phyloP scores from a whole-genome alignment of 1,284 basidiomycete species.

The Trichosporon faecale region DNA sequence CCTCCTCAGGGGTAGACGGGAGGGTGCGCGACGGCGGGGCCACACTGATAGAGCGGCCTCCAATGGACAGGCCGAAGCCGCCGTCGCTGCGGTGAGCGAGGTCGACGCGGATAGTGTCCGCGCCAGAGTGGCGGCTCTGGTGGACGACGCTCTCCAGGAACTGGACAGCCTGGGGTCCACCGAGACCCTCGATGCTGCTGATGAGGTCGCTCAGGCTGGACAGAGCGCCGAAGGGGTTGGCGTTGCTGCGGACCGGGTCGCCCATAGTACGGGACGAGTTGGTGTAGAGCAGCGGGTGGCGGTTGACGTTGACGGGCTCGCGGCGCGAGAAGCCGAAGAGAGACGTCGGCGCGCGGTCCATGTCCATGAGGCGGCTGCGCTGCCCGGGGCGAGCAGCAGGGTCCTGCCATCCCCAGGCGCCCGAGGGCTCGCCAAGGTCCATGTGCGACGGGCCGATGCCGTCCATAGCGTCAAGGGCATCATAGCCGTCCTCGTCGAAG shows the following conservation, averaged over 20 bases:
- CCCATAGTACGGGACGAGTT: slow-evolving; percentile 23
- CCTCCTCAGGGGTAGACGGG: slow-evolving; percentile 19
- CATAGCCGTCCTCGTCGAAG: slow-evolving; percentile 27
- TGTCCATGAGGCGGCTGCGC: slow-evolving; percentile 15
- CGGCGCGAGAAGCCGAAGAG: slow-evolving; percentile 27
- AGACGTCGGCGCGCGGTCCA: slow-evolving; percentile 26
- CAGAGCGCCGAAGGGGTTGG: slow-evolving; percentile 53
- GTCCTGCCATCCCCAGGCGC: slow-evolving; percentile 40
- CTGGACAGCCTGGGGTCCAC: slow-evolving; percentile 76
- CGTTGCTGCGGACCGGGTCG: slow-evolving; percentile 2
- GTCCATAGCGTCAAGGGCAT: slow-evolving; percentile 16
- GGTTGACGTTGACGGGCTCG: slow-evolving; percentile 60
- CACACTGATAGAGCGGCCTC: slow-evolving; percentile 51
- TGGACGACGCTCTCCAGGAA: slow-evolving; percentile 70
- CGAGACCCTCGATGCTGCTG: slow-evolving; percentile 75
- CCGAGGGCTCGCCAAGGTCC: slow-evolving; percentile 18
- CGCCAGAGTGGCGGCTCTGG: slow-evolving; percentile 28
- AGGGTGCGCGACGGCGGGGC: slow-evolving; percentile 36
- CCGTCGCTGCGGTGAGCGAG: slow-evolving; percentile 36
- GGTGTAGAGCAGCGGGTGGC: slow-evolving; percentile 74
- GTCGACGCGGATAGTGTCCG: slow-evolving; percentile 37
- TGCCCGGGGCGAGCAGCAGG: not conserved
- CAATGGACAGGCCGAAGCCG: slow-evolving; percentile 36
- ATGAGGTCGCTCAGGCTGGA: slow-evolving; percentile 61
- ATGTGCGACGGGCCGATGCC: slow-evolving; percentile 5